phyloP scores from a whole-genome alignment of 768 basidiomycete species.

The Termitomyces eurrhizus region DNA sequence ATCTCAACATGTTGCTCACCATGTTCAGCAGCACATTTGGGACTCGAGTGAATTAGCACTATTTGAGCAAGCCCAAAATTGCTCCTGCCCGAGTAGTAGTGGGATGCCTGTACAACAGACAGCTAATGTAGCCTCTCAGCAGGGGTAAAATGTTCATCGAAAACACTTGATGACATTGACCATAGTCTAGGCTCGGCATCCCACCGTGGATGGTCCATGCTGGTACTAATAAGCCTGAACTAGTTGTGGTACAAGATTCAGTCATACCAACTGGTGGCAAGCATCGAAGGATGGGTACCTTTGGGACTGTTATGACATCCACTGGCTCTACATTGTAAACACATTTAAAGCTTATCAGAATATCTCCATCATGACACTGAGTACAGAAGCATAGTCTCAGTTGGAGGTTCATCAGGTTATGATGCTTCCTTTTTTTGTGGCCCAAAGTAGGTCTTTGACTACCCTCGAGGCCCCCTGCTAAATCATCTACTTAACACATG shows the following conservation, averaged over 20 bases:
- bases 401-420: background rate
- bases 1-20: background rate
- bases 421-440: background rate
- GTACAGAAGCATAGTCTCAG: background rate
- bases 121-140: background rate
- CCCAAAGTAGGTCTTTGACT: background rate
- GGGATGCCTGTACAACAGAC: background rate
- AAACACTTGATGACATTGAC: background rate
- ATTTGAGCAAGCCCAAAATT: too few species aligned
- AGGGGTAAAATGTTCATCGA: background rate
- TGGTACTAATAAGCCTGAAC: background rate
- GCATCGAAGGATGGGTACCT: background rate
- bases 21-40: too few species aligned
- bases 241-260: background rate
- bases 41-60: too few species aligned
- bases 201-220: background rate
- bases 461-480: too few species aligned
- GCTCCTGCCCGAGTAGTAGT: too few species aligned
- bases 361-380: background rate
- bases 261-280: background rate
- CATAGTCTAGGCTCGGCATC: background rate
- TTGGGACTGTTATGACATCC: background rate
- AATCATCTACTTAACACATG: background rate
- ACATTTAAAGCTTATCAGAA: background rate
- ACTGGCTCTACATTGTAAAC: background rate